These are phyloP conservation scores for Escovopsis sp. DNA, from an alignment of 2,329 filamentous ascomycete genomes.

Conservation along the genomic window DNA sequence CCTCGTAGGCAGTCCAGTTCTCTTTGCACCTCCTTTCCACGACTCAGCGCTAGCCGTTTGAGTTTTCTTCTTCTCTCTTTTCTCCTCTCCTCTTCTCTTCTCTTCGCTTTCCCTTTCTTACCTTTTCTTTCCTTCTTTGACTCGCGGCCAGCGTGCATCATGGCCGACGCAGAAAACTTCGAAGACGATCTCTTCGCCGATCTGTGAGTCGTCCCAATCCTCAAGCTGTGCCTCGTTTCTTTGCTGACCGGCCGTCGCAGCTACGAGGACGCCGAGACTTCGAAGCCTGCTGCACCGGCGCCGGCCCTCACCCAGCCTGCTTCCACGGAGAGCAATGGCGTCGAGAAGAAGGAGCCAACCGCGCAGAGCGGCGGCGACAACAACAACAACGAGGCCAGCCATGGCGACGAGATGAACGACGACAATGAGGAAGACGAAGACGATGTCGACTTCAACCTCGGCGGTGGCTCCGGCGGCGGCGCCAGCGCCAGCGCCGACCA, in stretches of 20 bases:
- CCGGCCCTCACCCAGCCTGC: conserved; percentile 17
- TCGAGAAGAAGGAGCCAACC: conserved; percentile 5
- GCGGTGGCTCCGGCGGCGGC: conserved; percentile 18
- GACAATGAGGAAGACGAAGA: conserved; percentile 36
- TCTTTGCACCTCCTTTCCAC: background rate
- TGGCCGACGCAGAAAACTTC: conserved; percentile 70
- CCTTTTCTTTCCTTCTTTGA: background rate
- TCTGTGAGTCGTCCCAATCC: conserved; percentile 46
- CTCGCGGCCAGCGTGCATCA: too few species aligned
- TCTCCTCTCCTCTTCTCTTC: background rate
- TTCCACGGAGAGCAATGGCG: conserved; percentile 7
- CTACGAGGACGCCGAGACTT: conserved; percentile 48
- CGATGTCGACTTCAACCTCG: conserved; percentile 45
- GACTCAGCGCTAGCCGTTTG: background rate
- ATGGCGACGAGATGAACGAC: conserved; percentile 29
- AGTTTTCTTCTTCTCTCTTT: background rate
- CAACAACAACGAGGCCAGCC: conserved; percentile 11
- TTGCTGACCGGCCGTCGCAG: conserved; percentile 22
- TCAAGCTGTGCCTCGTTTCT: background rate
- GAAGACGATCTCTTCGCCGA: conserved; percentile 95
- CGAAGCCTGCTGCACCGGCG: conserved; percentile 24
- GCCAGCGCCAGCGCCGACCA: conserved; percentile 1
- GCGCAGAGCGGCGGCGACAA: conserved; percentile 5
- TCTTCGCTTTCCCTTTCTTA: background rate
- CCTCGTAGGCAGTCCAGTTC: too few species aligned